phyloP scores from a whole-genome alignment of 306 rosid species.

The Dalbergia oliveri region DNA sequence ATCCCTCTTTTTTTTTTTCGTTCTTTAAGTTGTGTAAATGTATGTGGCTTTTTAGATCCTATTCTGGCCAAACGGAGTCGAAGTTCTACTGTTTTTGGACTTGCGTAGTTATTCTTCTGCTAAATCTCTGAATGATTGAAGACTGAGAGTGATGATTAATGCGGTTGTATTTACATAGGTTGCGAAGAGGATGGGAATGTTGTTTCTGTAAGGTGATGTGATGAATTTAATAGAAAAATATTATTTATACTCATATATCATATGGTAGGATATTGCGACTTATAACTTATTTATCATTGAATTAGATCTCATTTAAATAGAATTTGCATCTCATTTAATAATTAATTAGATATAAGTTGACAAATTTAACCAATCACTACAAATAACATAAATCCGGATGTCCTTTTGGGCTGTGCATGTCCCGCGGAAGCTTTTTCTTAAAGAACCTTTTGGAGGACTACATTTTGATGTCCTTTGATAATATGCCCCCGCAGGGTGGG shows the following conservation, averaged over 20 bases:
- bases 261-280: too few species aligned
- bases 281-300: too few species aligned
- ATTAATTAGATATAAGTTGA: too few species aligned
- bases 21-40: conserved; percentile 46
- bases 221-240: conserved; percentile 47
- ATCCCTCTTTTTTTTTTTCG: not conserved
- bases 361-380: too few species aligned
- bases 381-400: conserved; percentile 35
- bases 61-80: conserved; percentile 44
- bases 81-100: not conserved
- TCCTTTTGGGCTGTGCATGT: conserved; percentile 45
- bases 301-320: too few species aligned
- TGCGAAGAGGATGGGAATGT: not conserved
- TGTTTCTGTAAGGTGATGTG: conserved; percentile 15
- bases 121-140: conserved; percentile 25
- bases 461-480: conserved; percentile 41
- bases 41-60: conserved; percentile 54
- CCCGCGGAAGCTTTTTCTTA: conserved; percentile 25
- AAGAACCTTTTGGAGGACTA: not conserved
- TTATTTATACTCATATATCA: too few species aligned
- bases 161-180: not conserved
- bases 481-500: conserved; percentile 51
- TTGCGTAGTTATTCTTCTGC: not conserved
- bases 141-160: not conserved
- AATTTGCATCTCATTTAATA: too few species aligned